Evolutionary conservation across 2,329 filamentous ascomycete genomes (phyloP).

Genomic region (Trichoderma lentiforme): DNA sequence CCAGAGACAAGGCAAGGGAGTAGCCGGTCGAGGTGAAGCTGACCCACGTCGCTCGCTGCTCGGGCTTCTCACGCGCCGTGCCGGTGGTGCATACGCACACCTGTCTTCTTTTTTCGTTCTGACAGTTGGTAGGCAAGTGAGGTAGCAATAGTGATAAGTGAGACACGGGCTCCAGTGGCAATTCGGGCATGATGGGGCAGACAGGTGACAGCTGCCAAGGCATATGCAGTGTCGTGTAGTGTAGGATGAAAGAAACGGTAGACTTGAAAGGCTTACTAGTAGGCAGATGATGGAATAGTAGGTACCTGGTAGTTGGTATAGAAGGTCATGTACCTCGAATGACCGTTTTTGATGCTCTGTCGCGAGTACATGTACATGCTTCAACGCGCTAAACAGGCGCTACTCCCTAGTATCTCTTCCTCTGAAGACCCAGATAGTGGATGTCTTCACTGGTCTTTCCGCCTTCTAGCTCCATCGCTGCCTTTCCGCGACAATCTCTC

Average conservation of each 20-base stretch:
- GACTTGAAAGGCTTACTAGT: not conserved
- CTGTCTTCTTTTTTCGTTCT: not conserved
- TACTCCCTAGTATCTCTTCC: not conserved
- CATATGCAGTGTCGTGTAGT: not conserved
- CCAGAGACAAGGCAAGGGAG: not conserved
- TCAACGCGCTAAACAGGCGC: not conserved
- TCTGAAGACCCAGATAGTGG: not conserved
- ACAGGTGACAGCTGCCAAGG: not conserved
- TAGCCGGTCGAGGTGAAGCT: not conserved
- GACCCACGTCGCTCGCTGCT: not conserved
- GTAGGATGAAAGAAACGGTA: not conserved
- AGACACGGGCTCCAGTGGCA: not conserved
- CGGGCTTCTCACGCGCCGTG: not conserved
- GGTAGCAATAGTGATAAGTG: not conserved
- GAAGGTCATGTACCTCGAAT: not conserved
- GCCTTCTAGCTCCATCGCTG: constrained; percentile 2
- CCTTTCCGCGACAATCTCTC: not conserved
- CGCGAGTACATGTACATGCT: not conserved
- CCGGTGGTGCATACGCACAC: not conserved
- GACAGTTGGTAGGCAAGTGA: not conserved
- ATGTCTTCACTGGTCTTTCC: not conserved
- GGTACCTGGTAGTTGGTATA: too few relatives aligned
- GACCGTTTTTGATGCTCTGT: not conserved
- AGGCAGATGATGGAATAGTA: not conserved
- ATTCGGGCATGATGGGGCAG: not conserved